A percentile compares a stretch with the other conserved stretches of the same genome.
Conservation (phyloP, 805 yeast species). For the Jamesozyma spencerorum region DNA sequence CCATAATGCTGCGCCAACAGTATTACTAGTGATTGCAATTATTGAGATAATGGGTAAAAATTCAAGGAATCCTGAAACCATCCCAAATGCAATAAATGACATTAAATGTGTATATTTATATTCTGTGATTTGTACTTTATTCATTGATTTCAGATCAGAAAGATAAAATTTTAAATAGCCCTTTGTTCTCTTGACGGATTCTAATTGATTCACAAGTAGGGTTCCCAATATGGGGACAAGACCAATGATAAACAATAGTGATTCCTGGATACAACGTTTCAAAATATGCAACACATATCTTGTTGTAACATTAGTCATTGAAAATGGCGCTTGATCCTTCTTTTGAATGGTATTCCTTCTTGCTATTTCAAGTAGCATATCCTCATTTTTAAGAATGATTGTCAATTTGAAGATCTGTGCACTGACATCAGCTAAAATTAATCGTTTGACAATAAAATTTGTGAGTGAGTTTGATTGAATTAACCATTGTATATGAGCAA, state of each 20-base stretch:
- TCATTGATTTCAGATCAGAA: constrained; percentile 9
- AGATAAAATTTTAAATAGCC: constrained; percentile 22
- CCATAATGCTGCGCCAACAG: constrained; percentile 60
- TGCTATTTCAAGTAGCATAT: background rate
- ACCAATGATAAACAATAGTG: constrained; percentile 13
- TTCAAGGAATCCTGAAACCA: constrained; percentile 43
- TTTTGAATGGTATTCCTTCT: constrained; percentile 7
- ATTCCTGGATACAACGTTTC: constrained; percentile 2
- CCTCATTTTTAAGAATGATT: background rate
- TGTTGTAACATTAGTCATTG: too few relatives aligned
- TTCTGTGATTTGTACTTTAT: constrained; percentile 25
- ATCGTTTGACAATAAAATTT: constrained; percentile 15
- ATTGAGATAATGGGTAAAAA: constrained; percentile 45
- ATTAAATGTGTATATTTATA: constrained; percentile 31
- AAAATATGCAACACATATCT: constrained; percentile 6
- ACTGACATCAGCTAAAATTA: constrained; percentile 19
- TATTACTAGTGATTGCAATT: constrained; percentile 48
- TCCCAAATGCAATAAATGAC: constrained; percentile 42
- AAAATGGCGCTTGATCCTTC: background rate
- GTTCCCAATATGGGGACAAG: constrained; percentile 31
- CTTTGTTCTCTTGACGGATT: constrained; percentile 23
- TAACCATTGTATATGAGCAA: constrained; percentile 27
- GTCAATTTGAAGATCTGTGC: constrained; percentile 8
- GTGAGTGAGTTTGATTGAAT: constrained; percentile 24
- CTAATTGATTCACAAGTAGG: constrained; percentile 18